phyloP scores from a whole-genome alignment of 176 grass and related monocot species.

The Otatea glauca region DNA sequence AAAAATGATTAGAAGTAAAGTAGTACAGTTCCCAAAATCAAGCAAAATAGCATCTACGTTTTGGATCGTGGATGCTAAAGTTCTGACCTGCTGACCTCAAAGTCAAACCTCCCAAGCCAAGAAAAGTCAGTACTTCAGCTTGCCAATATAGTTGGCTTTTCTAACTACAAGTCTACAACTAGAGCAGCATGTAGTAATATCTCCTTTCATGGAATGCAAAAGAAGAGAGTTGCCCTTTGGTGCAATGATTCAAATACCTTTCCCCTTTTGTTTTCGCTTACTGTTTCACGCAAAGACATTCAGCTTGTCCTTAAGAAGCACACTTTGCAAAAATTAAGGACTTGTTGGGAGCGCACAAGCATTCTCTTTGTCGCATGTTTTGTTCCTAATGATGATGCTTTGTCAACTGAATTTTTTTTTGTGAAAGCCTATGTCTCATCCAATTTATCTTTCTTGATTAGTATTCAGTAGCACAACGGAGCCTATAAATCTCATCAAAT shows the following conservation, averaged over 20 bases:
- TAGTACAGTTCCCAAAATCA: background rate
- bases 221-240: constrained; percentile 14
- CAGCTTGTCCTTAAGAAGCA: background rate
- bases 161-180: background rate
- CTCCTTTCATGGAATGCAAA: constrained; percentile 11
- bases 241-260: constrained; percentile 23
- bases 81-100: background rate
- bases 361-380: background rate
- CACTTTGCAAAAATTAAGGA: background rate
- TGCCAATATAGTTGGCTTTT: constrained; percentile 13
- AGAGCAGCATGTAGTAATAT: background rate
- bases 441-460: background rate
- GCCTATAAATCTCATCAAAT: background rate
- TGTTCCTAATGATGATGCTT: background rate
- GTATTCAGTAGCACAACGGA: background rate
- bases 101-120: constrained; percentile 2
- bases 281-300: constrained; percentile 32
- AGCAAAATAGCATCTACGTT: background rate
- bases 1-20: background rate
- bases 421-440: background rate
- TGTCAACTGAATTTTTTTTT: no score
- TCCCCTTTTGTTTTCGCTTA: background rate
- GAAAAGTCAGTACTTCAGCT: constrained; percentile 23
- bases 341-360: background rate
- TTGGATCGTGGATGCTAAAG: background rate